Conservation (phyloP, 2,329 filamentous ascomycete species). For the Trichoderma oligosporum region DNA sequence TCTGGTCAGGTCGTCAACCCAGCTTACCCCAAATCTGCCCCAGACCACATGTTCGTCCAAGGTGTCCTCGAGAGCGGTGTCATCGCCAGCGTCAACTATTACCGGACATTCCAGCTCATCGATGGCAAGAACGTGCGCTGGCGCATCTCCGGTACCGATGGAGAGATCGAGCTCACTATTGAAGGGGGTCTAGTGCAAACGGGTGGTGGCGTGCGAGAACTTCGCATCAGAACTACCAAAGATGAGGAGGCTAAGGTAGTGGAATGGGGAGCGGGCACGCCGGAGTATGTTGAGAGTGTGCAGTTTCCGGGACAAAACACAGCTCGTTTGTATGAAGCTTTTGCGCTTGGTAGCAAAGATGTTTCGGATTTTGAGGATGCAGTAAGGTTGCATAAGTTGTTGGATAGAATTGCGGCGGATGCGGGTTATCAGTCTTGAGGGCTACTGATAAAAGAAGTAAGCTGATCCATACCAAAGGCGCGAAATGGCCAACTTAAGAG, state of each 20-base stretch:
- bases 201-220: background rate
- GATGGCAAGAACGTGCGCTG: conserved; percentile 30
- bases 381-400: conserved; percentile 14
- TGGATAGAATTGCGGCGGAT: conserved; percentile 19
- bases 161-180: conserved; percentile 31
- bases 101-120: conserved; percentile 22
- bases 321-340: conserved; percentile 15
- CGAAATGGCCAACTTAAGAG: no score
- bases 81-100: conserved; percentile 29
- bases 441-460: no score
- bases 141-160: conserved; percentile 37
- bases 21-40: conserved; percentile 27
- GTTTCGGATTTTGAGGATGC: conserved; percentile 18
- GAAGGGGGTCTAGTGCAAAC: conserved; percentile 33
- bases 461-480: no score
- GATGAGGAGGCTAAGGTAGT: conserved; percentile 27
- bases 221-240: conserved; percentile 21
- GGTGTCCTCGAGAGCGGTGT: conserved; percentile 32
- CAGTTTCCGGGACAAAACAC: conserved; percentile 36
- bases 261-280: conserved; percentile 46
- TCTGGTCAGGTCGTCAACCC: conserved; percentile 26
- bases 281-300: conserved; percentile 83
- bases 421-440: background rate
- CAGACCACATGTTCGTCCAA: conserved; percentile 36
- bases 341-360: background rate